Conservation (phyloP, 2,329 filamentous ascomycete species). For the Escovopsis sp. region DNA sequence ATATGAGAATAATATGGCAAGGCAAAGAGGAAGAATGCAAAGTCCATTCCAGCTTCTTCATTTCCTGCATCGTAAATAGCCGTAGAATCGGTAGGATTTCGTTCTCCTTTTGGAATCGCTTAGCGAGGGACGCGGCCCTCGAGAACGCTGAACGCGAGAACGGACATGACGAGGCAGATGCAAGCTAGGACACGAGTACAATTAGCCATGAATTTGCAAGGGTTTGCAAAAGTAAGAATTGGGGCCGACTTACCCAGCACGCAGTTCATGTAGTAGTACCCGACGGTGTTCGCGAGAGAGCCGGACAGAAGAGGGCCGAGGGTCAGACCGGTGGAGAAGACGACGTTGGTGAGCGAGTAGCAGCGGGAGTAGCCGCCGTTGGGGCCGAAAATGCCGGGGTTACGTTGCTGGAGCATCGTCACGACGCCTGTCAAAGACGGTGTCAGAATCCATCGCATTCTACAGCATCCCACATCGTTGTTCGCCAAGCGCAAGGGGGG, state of each 20-base stretch:
- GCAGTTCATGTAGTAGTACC: slow-evolving; percentile 1
- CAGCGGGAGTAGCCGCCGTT: slow-evolving; percentile 1
- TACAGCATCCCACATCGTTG: no score
- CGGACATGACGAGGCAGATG: background rate
- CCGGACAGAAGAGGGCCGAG: background rate
- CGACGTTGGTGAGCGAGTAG: background rate
- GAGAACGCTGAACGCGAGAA: background rate
- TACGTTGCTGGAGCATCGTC: background rate
- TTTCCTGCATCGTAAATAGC: no score
- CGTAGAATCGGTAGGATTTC: no score
- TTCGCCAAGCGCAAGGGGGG: no score
- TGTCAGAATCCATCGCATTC: background rate
- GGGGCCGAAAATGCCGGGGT: slow-evolving; percentile 1
- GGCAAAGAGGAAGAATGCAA: no score
- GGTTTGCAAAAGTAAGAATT: background rate
- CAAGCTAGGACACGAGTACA: background rate
- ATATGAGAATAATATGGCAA: no score
- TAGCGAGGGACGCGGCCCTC: background rate
- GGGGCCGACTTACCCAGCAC: background rate
- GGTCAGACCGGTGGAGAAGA: background rate
- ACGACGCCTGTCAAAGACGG: background rate
- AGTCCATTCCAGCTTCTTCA: no score
- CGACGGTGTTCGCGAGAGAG: background rate
- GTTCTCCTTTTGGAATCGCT: no score
- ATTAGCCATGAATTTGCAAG: background rate